phyloP scores from a whole-genome alignment of 352 stramenopile species.

The Blastocystis sp. region DNA sequence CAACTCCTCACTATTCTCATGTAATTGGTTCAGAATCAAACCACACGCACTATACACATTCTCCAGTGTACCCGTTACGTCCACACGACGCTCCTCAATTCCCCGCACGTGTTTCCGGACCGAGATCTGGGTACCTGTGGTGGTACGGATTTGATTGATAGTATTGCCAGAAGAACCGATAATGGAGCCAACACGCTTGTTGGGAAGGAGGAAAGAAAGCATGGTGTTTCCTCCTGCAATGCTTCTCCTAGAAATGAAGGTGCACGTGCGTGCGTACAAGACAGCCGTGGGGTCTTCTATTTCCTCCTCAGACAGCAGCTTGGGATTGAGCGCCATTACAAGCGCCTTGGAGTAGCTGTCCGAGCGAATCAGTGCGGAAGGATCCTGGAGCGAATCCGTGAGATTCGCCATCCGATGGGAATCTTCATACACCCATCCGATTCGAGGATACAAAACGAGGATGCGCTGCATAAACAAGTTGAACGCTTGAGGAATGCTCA shows the following conservation, averaged over 20 bases:
- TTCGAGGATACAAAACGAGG: not conserved
- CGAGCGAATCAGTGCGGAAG: not conserved
- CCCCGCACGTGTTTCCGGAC: not conserved
- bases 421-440: not conserved
- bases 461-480: not conserved
- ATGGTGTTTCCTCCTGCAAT: not conserved
- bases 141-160: constrained; percentile 14
- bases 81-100: not conserved
- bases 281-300: not conserved
- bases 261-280: not conserved
- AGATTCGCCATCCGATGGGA: not conserved
- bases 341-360: not conserved
- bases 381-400: not conserved
- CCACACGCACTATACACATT: not conserved
- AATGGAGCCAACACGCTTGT: constrained; percentile 8
- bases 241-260: not conserved
- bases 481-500: constrained; percentile 15
- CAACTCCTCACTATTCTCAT: not conserved
- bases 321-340: constrained; percentile 16
- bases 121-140: not conserved
- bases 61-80: not conserved
- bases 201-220: constrained; percentile 10
- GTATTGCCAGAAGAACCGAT: not conserved
- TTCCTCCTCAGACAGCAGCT: not conserved
- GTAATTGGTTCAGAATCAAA: not conserved